Base-by-base conservation (phyloP, 352 stramenopile genomes). In the Phytophthora foliorum region DNA sequence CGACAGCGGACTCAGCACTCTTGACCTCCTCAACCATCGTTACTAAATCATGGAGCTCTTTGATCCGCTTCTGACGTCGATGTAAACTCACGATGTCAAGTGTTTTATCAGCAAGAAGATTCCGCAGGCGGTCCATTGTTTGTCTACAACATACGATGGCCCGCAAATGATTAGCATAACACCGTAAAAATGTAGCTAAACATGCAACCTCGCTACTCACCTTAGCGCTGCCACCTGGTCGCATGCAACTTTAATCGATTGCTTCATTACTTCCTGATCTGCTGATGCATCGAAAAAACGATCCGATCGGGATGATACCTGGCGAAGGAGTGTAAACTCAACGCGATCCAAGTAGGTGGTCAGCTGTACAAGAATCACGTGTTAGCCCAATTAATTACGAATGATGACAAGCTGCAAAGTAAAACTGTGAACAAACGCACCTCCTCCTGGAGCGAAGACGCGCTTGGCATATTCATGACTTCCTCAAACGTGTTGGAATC, bases 1-100 rank as follows among this genome's bases (percentile, higher is more conserved):
- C 89, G 25, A 96, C 80, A 27, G 87, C 85, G 6, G 85, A 88
- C 61, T 96, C 89, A 6, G 89, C 87, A 64, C 88, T 89, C 65
- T 93, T 96, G 27, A 96, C 86, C 31, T 86, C 84, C 65, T 96
- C 87, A 45, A 96, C 89, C 83, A 93, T 91, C 17, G 86, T 84
- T 44, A 93, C 82, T 51, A 94, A 69, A 73, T 94, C 84, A 53
- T 94, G 84, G 5, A 96, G 72, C 67, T 94, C 85, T 1, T 85
- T 86, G 27, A 95, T 91, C 10, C 86, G 82, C 58, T 94, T 94
- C 53, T 94, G 89, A 11, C 86, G 75, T 17, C 84, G 80, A 56
- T 96, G 86, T n/a, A 96, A 77, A 62, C 84, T 94, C 64, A 96
- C 83, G 59, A 96, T 96, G 51, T 93, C 89, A 31, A 96, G 77